Base-by-base conservation (phyloP, 1,139 yeast species). In the Suhomyces anneliseae region DNA sequence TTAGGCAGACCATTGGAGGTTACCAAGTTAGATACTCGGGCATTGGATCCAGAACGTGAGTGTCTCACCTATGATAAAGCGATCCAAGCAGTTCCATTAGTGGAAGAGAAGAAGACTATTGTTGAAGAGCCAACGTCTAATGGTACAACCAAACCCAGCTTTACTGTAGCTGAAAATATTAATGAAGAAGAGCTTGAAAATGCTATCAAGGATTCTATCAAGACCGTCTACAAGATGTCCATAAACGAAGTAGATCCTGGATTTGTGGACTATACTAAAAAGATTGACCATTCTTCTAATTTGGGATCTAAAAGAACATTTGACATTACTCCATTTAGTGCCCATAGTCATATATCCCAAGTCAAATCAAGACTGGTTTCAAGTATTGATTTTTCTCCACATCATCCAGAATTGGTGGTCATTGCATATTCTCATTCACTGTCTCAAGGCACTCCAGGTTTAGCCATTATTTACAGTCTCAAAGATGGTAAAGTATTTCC, bases 351-450 rank as follows among this genome's bases (percentile, higher is more conserved):
- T 11, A 36, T 44, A 4, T 40, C 45, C 9, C 45, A 43, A n/a
- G 37, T 34, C 5, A 19, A 35, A 7, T 26, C 34, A 8, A 44
- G 40, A 36, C 62, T 71, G 1, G 61, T 79, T 3, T 64, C 68
- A 1, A 62, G 64, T n/a, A 48, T 78, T 3, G 80, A 69, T 46
- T 70, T 72, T 64, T 78, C 75, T 10, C 70, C 67, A 0, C 65
- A 66, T 44, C 67, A 62, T 51, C 68, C 72, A 0, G 79, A 78
- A 44, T 68, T 73, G 39, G 56, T 79, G 7, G 75, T 78, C 0
- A 70, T 72, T 1, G 59, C 70, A 11, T 72, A 69, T 50, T 45
- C 52, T 4, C 36, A 14, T 2, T 34, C 41, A 2, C 12, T 29
- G 6, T 19, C 14, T 8, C 24, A 33, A 19, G 11, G 14, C 10